Base-by-base conservation (phyloP, 208 protist genomes). In the Crithidia bombi region DNA sequence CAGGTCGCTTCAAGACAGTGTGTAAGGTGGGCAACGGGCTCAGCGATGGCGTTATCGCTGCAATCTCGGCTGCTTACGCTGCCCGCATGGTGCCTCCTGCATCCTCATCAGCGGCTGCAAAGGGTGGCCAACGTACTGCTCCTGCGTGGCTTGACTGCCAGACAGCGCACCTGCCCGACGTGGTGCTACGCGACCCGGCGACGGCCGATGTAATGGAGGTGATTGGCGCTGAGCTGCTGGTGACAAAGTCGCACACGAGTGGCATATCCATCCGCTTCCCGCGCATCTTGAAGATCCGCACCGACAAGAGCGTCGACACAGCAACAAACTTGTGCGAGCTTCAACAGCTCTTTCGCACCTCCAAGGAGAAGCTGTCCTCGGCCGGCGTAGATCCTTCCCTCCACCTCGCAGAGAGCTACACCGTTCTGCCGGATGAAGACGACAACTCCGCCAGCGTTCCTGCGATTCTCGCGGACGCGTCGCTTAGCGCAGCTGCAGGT, bases 211-310 rank as follows among this genome's bases (percentile, higher is more conserved):
- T 95, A 41, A 94, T 90, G 84, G 88, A 94, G 68, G 69, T 96
- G 32, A 79, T 83, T 23, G 85, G 81, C 5, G 85, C 83, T 11
- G 91, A 95, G 71, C 80, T 96, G 44, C 82, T 78, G 5, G 35
- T 63, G 21, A 87, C 80, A 19, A 72, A 75, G 63, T 63, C 71
- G 61, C 73, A 85, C 87, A 69, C 75, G 2, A 71, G 69, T 3
- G 68, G 80, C 52, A 54, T 94, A 23, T 91, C 85, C 28, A 85
- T 92, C 54, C 75, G 90, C 32, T 97, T 95, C 30, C 93, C 91
- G 5, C 69, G 91, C 57, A 84, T 96, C 11, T 33, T 87, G 25
- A 79, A 73, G 32, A 57, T 92, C 0, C 82, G 90, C 47, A 39
- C 69, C 6, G 90, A 96, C 70, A 95, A 96, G 65, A 85, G 78